phyloP scores from a whole-genome alignment of 2,329 filamentous ascomycete species.

The Metarhizium robertsii region DNA sequence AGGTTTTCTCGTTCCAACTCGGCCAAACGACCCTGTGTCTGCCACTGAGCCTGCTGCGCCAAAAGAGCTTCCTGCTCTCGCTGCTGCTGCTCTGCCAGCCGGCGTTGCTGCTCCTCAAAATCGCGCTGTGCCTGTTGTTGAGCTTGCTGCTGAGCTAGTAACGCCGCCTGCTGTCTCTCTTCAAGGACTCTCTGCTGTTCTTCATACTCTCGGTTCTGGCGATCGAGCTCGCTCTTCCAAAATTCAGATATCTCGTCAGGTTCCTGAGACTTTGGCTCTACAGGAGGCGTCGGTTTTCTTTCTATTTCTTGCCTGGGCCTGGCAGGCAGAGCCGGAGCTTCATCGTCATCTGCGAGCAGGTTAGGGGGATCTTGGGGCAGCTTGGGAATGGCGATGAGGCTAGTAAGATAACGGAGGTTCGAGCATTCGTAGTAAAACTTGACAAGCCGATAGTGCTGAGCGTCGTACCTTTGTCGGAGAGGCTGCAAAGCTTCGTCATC shows the following conservation, averaged over 20 bases:
- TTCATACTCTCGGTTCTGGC: slow-evolving; percentile 90
- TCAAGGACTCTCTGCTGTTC: slow-evolving; percentile 85
- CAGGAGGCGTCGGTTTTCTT: slow-evolving; percentile 59
- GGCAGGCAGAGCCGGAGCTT: slow-evolving; percentile 71
- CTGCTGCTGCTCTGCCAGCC: slow-evolving; percentile 79
- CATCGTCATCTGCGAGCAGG: slow-evolving; percentile 74
- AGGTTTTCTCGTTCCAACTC: slow-evolving; percentile 94
- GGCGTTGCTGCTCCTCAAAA: slow-evolving; percentile 92
- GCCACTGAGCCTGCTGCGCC: slow-evolving; percentile 81
- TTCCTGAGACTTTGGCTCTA: slow-evolving; percentile 61
- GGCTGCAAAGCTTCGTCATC: slow-evolving; percentile 89
- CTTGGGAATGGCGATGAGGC: slow-evolving; percentile 91
- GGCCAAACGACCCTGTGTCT: slow-evolving; percentile 90
- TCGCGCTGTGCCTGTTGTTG: slow-evolving; percentile 80
- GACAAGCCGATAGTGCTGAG: slow-evolving; percentile 90
- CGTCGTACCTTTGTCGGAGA: slow-evolving; percentile 79
- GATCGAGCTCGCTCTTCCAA: slow-evolving; percentile 87
- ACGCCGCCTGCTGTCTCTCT: slow-evolving; percentile 74
- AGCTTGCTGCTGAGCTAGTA: slow-evolving; percentile 72
- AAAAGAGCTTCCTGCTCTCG: slow-evolving; percentile 84
- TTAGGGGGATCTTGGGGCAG: slow-evolving; percentile 90
- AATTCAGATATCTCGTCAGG: slow-evolving; percentile 96
- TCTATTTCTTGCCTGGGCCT: slow-evolving; percentile 69
- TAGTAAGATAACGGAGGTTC: slow-evolving; percentile 92
- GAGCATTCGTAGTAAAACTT: slow-evolving; percentile 99